phyloP scores from a whole-genome alignment of 257 asterid species.

The Ehretia macrophylla region DNA sequence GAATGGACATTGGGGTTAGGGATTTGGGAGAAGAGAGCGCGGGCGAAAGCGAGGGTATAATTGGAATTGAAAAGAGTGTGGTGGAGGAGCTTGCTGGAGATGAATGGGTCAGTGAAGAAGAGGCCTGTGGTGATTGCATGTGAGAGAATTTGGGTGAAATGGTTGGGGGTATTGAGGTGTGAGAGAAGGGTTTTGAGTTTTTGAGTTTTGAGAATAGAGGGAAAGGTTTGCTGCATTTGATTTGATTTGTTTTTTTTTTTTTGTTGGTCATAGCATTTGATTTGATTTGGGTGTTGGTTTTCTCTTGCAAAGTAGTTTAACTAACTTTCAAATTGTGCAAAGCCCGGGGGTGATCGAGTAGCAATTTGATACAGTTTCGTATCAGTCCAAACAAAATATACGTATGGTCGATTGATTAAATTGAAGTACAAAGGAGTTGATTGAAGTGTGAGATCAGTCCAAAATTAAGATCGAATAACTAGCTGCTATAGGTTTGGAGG shows the following conservation, averaged over 20 bases:
- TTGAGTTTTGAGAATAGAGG: constrained; percentile 9
- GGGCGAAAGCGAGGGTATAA: constrained; percentile 8
- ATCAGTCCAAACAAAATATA: too few species aligned
- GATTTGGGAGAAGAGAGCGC: constrained; percentile 15
- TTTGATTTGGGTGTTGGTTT: too few species aligned
- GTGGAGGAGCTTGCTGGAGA: constrained; percentile 19
- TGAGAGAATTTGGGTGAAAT: constrained; percentile 15
- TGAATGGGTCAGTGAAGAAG: constrained; percentile 10
- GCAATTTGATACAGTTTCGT: too few species aligned
- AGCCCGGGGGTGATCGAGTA: too few species aligned
- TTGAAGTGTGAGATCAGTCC: too few species aligned
- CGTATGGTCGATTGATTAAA: too few species aligned
- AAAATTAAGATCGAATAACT: too few species aligned
- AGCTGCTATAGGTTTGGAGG: too few species aligned
- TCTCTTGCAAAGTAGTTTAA: too few species aligned
- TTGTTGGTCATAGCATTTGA: too few species aligned
- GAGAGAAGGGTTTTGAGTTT: constrained; percentile 6
- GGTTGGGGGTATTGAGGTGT: constrained; percentile 1
- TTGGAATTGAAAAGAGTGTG: constrained; percentile 8
- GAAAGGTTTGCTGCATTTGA: constrained; percentile 7
- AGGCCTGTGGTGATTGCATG: constrained; percentile 9
- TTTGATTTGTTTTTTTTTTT: too few species aligned
- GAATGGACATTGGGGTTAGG: constrained; percentile 13
- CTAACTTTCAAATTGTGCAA: not conserved
- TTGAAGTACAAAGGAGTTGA: too few species aligned